These are phyloP conservation scores for Rhododendron simsii DNA, from an alignment of 148 eudicot species.

Conservation along the genomic window DNA sequence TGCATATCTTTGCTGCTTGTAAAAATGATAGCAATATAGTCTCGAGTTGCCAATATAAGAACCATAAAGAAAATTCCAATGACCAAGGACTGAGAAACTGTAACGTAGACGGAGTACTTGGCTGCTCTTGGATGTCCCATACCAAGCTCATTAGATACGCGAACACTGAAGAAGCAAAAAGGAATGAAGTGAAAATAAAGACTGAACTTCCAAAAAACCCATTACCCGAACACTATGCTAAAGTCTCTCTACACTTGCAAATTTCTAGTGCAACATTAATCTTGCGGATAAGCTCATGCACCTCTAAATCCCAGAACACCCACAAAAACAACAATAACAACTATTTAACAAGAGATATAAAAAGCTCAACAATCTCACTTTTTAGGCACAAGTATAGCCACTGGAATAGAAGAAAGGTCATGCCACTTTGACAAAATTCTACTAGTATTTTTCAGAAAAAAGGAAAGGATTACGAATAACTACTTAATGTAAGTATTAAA, in stretches of 20 bases:
- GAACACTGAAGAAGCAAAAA: slow-evolving; percentile 38
- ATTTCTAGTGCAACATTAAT: neutral
- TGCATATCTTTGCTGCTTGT: slow-evolving; percentile 50
- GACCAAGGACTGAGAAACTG: slow-evolving; percentile 63
- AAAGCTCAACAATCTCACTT: neutral
- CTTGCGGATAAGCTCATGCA: neutral
- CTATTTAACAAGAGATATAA: neutral
- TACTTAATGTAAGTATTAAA: neutral
- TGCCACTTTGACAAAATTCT: neutral
- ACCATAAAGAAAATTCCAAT: slow-evolving; percentile 60
- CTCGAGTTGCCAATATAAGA: slow-evolving; percentile 36
- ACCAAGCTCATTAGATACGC: slow-evolving; percentile 87
- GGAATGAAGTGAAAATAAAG: neutral
- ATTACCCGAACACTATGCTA: neutral
- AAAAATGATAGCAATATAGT: slow-evolving; percentile 52
- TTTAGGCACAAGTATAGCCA: neutral
- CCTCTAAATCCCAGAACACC: neutral
- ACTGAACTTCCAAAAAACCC: neutral
- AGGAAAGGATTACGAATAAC: too few relatives aligned
- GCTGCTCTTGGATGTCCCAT: slow-evolving; percentile 57
- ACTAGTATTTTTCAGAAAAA: too few relatives aligned
- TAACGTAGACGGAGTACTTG: slow-evolving; percentile 53
- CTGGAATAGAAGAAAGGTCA: neutral
- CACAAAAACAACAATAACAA: neutral
- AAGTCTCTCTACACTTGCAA: neutral